Evolutionary conservation across 371 early-diverging fungal species (phyloP), one percentile per base, ranked within the genome.

Genomic region (Phascolomyces articulosus): DNA sequence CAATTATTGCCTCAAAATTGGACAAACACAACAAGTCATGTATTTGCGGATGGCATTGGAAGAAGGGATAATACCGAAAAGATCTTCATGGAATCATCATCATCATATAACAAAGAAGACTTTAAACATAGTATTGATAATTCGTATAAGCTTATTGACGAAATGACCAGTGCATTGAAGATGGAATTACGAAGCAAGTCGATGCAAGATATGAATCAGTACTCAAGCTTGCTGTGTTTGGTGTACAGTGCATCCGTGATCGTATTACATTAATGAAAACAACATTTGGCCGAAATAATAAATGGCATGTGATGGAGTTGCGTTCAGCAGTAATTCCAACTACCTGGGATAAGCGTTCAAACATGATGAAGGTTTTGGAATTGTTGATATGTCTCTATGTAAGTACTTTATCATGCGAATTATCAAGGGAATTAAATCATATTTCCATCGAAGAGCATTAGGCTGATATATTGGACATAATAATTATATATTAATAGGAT

Each of bases 71-170:
- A 49, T 24, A 16, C 55, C 24, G 49, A 61, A 26, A 24, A 28
- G 20, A 66, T 66, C 10, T 28, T 56, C 20, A 61, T 66, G 66
- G 66, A 66, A 62, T 49, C 58, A 31, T 66, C 57, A 51, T 48
- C 49, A n/a, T 7, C 21, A 48, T 21, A n/a, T 24, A n/a, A n/a
- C 9, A 21, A 31, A 23, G 58, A 61, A 66, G 60, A 58, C 58
- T 47, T 61, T 53, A n/a, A 66, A 27, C 61, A 66, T 26, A 58
- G 57, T 23, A 21, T 62, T 20, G 66, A 57, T 11, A 62, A 61
- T 61, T 61, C 62, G 15, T 56, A 60, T 47, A 66, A 60, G 54
- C 11, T 60, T 23, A 56, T 66, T 28, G 60, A 56, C 28, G 29
- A 55, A 15, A 66, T 66, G 56, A n/a, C 61, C 26, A 55, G 56